Evolutionary conservation across 805 yeast species (phyloP).

Genomic region (Sugiyamaella americana): DNA sequence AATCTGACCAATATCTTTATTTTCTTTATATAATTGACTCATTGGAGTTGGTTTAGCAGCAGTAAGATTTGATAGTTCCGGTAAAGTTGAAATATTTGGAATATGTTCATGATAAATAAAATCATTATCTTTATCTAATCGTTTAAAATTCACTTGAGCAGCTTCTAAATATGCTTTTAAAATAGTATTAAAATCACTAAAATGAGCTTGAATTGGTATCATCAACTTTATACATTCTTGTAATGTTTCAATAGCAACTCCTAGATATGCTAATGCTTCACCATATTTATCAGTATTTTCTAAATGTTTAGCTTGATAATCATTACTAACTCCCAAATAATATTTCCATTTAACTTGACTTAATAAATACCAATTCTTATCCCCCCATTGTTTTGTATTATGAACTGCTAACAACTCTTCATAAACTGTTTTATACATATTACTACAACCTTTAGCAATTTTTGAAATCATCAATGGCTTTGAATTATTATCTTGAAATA

Average conservation of each 20-base stretch:
- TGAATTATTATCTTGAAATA: slow-evolving; percentile 37
- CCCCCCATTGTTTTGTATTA: slow-evolving; percentile 37
- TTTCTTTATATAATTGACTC: slow-evolving; percentile 33
- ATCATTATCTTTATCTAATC: slow-evolving; percentile 76
- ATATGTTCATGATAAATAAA: slow-evolving; percentile 75
- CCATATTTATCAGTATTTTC: slow-evolving; percentile 62
- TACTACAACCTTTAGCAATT: slow-evolving; percentile 58
- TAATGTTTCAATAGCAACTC: slow-evolving; percentile 39
- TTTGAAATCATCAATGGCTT: slow-evolving; percentile 71
- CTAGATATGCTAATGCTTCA: slow-evolving; percentile 61
- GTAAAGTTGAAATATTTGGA: slow-evolving; percentile 55
- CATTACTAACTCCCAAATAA: slow-evolving; percentile 54
- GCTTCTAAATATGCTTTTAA: slow-evolving; percentile 24
- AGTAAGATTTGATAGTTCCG: slow-evolving; percentile 62
- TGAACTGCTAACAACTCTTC: slow-evolving; percentile 34
- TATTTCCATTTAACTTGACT: slow-evolving; percentile 48
- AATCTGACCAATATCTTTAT: slow-evolving; percentile 43
- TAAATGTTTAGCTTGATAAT: slow-evolving; percentile 50
- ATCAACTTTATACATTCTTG: slow-evolving; percentile 22
- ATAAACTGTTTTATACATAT: slow-evolving; percentile 47
- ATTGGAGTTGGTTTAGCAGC: slow-evolving; percentile 57
- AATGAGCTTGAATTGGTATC: slow-evolving; percentile 8
- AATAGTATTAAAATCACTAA: slow-evolving; percentile 18
- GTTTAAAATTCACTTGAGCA: slow-evolving; percentile 29
- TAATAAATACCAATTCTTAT: slow-evolving; percentile 45